Evolutionary conservation across 805 yeast species (phyloP), one percentile per base, ranked within the genome.

Genomic region (Starmerella floris): DNA sequence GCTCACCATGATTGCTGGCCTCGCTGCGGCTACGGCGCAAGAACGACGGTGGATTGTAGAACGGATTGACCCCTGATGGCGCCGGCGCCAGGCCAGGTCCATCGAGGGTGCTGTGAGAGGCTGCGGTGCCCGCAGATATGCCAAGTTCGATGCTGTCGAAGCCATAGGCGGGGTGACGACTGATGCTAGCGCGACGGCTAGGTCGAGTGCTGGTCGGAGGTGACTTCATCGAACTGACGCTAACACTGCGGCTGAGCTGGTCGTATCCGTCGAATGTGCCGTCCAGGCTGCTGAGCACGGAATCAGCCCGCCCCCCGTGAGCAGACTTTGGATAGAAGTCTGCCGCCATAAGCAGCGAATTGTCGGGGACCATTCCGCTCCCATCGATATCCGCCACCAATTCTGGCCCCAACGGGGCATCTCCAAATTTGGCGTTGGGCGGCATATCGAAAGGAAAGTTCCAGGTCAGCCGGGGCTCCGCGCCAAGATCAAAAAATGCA

Each of bases 41-140:
- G 40, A 37, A 59, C 15, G 59, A 30, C 8, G 60, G 56, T 19
- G 60, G 61, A 43, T 51, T 44, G 50, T 60, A 60, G 49, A 59
- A 60, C 27, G 64, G 64, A 43, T 60, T 60, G 38, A 54, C 51
- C 30, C 61, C 61, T 6, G 16, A 8, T 9, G 32, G 32, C 5
- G 34, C 38, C 8, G 38, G 38, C 5, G 20, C 8, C 5, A 10
- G 27, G 27, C 10, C 5, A 4, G 8, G n/a, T 4, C 19, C 9
- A 6, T 5, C 13, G 22, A 10, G 21, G 9, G 16, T 17, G 6
- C 10, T 30, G 17, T n/a, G 17, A 15, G 10, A 15, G 6, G 32
- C 32, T 8, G 28, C 28, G n/a, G n/a, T n/a, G n/a, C n/a, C n/a
- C n/a, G n/a, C n/a, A n/a, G n/a, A n/a, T n/a, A n/a, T n/a, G 11